Evolutionary conservation across 768 basidiomycete species (phyloP), one percentile per base, ranked within the genome.

Genomic region (Botryobasidium botryosum): DNA sequence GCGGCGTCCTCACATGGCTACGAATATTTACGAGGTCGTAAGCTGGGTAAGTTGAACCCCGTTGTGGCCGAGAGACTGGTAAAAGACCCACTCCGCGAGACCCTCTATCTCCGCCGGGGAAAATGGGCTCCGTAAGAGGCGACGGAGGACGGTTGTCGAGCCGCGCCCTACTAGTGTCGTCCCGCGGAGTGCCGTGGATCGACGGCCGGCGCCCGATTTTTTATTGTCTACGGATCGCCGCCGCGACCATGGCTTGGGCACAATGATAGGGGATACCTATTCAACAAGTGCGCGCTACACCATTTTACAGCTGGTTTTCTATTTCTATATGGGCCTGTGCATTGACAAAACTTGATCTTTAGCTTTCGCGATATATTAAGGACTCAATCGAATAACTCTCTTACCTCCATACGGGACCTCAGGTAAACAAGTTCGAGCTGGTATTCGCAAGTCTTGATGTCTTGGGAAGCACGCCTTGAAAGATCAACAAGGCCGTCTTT

Each of bases 191-290:
- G n/a, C n/a, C n/a, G n/a, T n/a, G n/a, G n/a, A n/a, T n/a, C n/a
- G n/a, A n/a, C n/a, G n/a, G n/a, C n/a, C n/a, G n/a, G n/a, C n/a
- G n/a, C n/a, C n/a, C n/a, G n/a, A n/a, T n/a, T n/a, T n/a, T n/a
- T n/a, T n/a, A n/a, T 2, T 85, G 92, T 60, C 68, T 99, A 20
- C 92, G 94, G 6, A 99, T 97, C 92, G 69, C 97, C 5, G 50
- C 92, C 92, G 2, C 78, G 77, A 51, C 84, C 86, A 0, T 97
- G 91, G 92, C 55, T 82, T 2, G 65, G 67, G 46, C 69, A 75
- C 50, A 71, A 80, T 44, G 64, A 78, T 36, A 94, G 94, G 3
- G 85, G 79, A 1, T 96, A 96, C 57, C 61, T 92, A 20, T 74
- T 76, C 52, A 85, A 78, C 56, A 72, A 68, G 50, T 73, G 84